Percentiles rank a stretch among this genome's conserved stretches.
Conservation (phyloP, 257 asterid species). For the Datura wrightii region DNA sequence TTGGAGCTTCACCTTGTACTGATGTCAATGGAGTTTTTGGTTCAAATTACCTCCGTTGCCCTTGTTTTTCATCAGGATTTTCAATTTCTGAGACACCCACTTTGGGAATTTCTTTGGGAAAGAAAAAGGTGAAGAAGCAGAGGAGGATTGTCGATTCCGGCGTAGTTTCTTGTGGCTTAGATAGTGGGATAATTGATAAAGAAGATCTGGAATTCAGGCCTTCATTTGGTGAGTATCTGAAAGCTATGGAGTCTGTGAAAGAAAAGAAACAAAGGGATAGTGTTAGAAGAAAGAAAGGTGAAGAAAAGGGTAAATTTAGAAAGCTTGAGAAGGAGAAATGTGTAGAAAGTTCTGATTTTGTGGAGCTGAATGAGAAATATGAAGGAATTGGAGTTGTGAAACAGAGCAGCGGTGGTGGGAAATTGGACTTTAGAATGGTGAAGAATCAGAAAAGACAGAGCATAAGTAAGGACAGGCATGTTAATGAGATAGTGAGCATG, state of each 20-base stretch:
- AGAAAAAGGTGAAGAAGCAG: conserved; percentile 40
- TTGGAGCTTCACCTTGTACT: conserved; percentile 10
- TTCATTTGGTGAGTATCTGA: conserved; percentile 81
- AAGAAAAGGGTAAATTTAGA: conserved; percentile 22
- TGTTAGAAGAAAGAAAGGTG: neutral
- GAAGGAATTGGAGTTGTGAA: conserved; percentile 37
- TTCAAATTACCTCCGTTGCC: conserved; percentile 32
- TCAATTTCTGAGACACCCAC: conserved; percentile 43
- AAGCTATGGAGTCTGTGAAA: conserved; percentile 81
- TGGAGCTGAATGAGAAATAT: neutral
- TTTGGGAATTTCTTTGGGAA: conserved; percentile 38
- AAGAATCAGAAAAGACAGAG: conserved; percentile 29
- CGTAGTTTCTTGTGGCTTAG: conserved; percentile 35
- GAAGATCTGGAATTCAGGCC: conserved; percentile 71
- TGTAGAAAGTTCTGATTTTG: conserved; percentile 15
- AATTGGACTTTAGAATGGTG: conserved; percentile 31
- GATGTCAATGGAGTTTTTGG: conserved; percentile 25
- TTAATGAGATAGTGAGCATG: conserved; percentile 37
- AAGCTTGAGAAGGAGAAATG: conserved; percentile 26
- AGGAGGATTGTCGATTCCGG: conserved; percentile 26
- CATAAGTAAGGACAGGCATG: conserved; percentile 25
- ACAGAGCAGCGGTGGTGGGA: conserved; percentile 32
- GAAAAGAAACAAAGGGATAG: conserved; percentile 41
- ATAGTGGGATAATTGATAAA: conserved; percentile 46
- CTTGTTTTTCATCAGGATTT: conserved; percentile 38